Percentiles rank a stretch among this genome's conserved stretches.
Conservation (phyloP, 176 grass and related monocot species). For the Melocanna baccifera region DNA sequence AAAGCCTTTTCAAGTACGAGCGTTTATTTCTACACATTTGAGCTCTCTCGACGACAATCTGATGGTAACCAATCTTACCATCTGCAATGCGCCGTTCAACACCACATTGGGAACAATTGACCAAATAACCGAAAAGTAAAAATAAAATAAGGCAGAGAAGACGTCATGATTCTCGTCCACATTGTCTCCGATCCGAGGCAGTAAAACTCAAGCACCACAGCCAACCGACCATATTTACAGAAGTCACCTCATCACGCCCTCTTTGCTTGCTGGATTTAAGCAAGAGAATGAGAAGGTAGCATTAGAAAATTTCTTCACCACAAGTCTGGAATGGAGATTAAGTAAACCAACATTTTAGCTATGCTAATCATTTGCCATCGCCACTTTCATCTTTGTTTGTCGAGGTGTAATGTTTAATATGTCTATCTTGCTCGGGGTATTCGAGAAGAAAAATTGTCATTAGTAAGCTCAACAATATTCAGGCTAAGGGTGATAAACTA, state of each 20-base stretch:
- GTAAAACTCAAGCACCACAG: slow-evolving; percentile 11
- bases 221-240: slow-evolving; percentile 37
- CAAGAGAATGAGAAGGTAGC: not conserved
- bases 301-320: not conserved
- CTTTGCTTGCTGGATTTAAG: slow-evolving; percentile 39
- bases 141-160: slow-evolving; percentile 34
- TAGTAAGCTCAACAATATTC: not conserved
- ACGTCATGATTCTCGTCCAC: slow-evolving; percentile 12
- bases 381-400: not conserved
- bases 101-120: slow-evolving; percentile 31
- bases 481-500: not conserved
- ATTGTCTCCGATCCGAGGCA: slow-evolving; percentile 1
- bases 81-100: slow-evolving; percentile 33
- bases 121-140: slow-evolving; percentile 37
- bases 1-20: slow-evolving; percentile 31
- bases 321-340: not conserved
- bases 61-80: slow-evolving; percentile 26
- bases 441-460: not conserved
- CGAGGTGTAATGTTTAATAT: not conserved
- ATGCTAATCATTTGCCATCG: not conserved
- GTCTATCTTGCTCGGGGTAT: not conserved
- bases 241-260: slow-evolving; percentile 32
- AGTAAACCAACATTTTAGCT: not conserved
- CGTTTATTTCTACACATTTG: slow-evolving; percentile 41
- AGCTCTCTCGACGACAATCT: slow-evolving; percentile 13